Base-by-base conservation (phyloP, 2,329 filamentous ascomycete species). In the Alternaria burnsii region DNA sequence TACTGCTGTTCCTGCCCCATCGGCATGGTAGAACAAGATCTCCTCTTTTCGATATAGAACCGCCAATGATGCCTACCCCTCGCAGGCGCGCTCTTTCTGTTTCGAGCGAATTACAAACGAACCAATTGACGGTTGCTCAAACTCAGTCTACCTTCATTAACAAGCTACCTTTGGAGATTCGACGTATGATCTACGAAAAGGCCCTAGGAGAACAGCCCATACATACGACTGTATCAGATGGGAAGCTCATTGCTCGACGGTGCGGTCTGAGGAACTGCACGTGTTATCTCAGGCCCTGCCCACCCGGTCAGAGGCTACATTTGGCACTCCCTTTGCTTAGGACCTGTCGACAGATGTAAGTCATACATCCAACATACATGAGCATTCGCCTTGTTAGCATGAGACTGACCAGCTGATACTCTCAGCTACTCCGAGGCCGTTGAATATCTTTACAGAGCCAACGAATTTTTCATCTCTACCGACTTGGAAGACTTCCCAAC, bases 381-480 rank as follows among this genome's bases (percentile, higher is more conserved):
- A 16, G 34, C 24, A 47, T 9, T 20, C 5, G 3, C 12, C 16
- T 20, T 36, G 5, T 32, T 11, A 30, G 32, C 12, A 40, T 16
- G 38, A 22, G 9, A 30, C 48, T 69, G 48, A 64, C 38, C 3
- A 30, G 34, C 16, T 12, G 16, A 18, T 12, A 3, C 7, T 20
- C 32, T 8, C 32, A 72, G 70, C n/a, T 72, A 73, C 47, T 68
- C 68, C 14, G 70, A 73, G 61, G 63, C 66, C 4, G 61, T 71
- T 11, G 63, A 69, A 8, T 66, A 61, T 44, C 62, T 72, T 14
- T 72, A 72, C 44, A 63, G 52, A n/a, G 32, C 50, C 40, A 71
- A 70, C 41, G 38, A 36, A 2, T 68, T 73, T 55, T 65, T 59
- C 7, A 34, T 73, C 8, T 59, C 62, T 9, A 69, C 63, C 1